Evolutionary conservation across 106 monocot species (phyloP).

Genomic region (Dioscorea alata): DNA sequence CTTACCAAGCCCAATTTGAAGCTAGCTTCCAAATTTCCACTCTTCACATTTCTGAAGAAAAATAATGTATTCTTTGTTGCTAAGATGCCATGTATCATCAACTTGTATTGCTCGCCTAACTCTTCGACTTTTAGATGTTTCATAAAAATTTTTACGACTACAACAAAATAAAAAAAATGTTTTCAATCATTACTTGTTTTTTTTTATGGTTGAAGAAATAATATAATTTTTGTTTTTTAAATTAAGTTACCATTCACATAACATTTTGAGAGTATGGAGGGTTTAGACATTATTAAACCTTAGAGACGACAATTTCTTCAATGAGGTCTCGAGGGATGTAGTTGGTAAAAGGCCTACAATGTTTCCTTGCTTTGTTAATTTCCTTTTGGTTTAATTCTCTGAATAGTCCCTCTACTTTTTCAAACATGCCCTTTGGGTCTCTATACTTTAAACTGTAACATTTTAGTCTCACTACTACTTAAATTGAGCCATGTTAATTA

Average conservation of each 20-base stretch:
- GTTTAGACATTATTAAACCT: neutral
- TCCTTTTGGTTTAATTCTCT: no score
- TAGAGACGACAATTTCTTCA: neutral
- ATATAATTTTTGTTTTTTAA: no score
- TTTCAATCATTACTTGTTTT: neutral
- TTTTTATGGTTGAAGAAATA: no score
- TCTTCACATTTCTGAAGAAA: neutral
- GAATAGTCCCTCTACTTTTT: no score
- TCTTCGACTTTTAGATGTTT: neutral
- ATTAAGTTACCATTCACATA: neutral
- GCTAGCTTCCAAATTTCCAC: neutral
- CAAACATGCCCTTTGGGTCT: no score
- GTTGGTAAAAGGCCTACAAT: no score
- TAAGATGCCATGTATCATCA: neutral
- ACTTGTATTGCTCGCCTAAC: neutral
- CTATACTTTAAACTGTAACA: no score
- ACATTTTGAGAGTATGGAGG: neutral
- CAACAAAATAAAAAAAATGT: neutral
- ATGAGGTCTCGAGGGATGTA: neutral
- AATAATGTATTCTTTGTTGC: neutral
- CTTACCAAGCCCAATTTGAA: neutral
- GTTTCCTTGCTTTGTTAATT: no score
- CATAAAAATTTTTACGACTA: neutral
- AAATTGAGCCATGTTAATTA: no score
- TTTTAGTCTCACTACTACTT: no score